phyloP scores from a whole-genome alignment of 768 basidiomycete genomes.

The Cytidiella melzeri region DNA sequence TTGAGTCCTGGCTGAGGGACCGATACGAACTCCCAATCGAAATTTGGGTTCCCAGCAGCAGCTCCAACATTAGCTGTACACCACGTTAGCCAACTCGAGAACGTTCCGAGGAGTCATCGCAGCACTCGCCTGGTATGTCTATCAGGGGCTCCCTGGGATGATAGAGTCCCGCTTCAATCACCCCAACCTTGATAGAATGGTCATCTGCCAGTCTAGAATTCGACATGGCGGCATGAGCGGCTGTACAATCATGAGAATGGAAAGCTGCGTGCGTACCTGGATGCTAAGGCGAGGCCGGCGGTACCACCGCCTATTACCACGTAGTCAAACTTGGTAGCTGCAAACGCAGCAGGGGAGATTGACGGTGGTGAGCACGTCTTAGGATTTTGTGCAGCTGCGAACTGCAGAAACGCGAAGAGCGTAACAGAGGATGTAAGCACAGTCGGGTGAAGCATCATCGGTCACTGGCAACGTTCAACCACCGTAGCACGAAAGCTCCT shows the following conservation, averaged over 20 bases:
- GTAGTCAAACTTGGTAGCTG: too few species aligned
- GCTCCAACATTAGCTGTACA: not conserved
- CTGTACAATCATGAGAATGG: not conserved
- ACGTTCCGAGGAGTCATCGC: too few species aligned
- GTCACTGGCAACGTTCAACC: too few species aligned
- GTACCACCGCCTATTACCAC: slow-evolving; percentile 7
- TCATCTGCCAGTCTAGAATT: slow-evolving; percentile 1
- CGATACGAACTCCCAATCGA: not conserved
- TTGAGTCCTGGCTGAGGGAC: not conserved
- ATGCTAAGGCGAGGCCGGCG: slow-evolving; percentile 1
- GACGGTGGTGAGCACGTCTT: too few species aligned
- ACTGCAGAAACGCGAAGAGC: too few species aligned
- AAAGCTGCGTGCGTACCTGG: not conserved
- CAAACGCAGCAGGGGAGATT: too few species aligned
- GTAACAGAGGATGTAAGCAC: too few species aligned
- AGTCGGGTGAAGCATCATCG: too few species aligned
- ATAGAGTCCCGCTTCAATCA: slow-evolving; percentile 1
- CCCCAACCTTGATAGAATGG: not conserved
- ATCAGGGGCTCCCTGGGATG: not conserved
- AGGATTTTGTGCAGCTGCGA: too few species aligned
- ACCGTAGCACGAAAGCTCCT: too few species aligned
- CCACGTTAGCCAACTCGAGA: not conserved
- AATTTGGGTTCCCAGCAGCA: not conserved
- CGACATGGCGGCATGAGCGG: not conserved
- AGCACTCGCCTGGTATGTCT: not conserved